Conservation (phyloP, 2,329 filamentous ascomycete genomes). For the Thermothelomyces thermophilus region DNA sequence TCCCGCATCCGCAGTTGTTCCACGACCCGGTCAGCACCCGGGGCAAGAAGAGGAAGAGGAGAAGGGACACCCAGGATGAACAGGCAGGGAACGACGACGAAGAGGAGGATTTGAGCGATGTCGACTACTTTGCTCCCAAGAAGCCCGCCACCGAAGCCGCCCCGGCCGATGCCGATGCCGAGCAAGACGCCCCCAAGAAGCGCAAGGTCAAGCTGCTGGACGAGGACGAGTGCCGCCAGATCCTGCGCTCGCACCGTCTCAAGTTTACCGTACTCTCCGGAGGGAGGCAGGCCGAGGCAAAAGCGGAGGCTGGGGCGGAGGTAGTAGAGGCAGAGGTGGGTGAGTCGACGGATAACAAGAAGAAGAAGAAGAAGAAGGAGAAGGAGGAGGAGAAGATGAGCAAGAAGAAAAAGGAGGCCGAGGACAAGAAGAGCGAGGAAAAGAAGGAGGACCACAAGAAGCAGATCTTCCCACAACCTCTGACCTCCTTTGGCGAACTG, state of each 20-base stretch:
- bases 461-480: constrained; percentile 69
- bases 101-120: constrained; percentile 37
- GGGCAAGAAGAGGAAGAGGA: constrained; percentile 52
- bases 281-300: constrained; percentile 27
- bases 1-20: constrained; percentile 63
- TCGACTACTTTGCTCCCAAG: constrained; percentile 55
- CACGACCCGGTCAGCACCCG: constrained; percentile 45
- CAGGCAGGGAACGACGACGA: constrained; percentile 27
- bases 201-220: constrained; percentile 42
- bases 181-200: constrained; percentile 23
- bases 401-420: constrained; percentile 37
- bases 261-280: constrained; percentile 73
- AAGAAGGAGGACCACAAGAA: constrained; percentile 43
- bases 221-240: constrained; percentile 64
- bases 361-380: constrained; percentile 36
- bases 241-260: constrained; percentile 73
- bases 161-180: constrained; percentile 16
- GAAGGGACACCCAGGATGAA: constrained; percentile 28
- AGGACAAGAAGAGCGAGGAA: constrained; percentile 42
- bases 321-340: constrained; percentile 42
- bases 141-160: constrained; percentile 27
- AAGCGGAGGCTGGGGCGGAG: constrained; percentile 31
- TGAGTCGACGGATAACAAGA: constrained; percentile 39
- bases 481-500: constrained; percentile 70
- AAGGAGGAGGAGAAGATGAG: constrained; percentile 39